Base-by-base conservation (phyloP, 2,329 filamentous ascomycete species). In the Dothideomycetidae sp. region DNA sequence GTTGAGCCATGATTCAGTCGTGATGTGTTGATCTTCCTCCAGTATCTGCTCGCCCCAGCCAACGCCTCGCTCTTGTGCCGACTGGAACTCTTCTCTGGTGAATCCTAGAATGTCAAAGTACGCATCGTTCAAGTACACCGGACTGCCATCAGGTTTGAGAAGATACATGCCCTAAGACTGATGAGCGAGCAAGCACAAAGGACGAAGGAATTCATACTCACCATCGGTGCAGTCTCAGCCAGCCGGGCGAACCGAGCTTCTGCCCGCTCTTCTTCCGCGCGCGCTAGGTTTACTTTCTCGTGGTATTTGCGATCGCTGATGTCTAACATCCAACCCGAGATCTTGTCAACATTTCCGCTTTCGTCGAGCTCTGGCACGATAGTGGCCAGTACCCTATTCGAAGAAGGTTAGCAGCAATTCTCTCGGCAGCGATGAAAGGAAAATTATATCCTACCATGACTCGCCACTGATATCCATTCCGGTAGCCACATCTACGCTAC, bases 111-210 rank as follows among this genome's bases (percentile, higher is more conserved):
- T 50, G 1, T 57, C 52, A 17, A 50, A 53, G 50, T 59, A 64
- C 3, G 52, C 48, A 31, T 62, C 52, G 33, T 64, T 64, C 5
- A 57, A 49, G 41, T 63, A 61, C 0, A 57, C 48, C 10, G 57
- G 55, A 5, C 44, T 46, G 2, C 61, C 59, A 12, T 49, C 37
- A 4, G 50, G 40, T 12, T 53, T 50, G 23, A 58, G 50, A 26
- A 50, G 35, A 48, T 36, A 31, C 35, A 34, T 32, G 26, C 38
- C 36, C 21, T 29, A 32, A 13, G n/a, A n/a, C n/a, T n/a, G n/a
- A n/a, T n/a, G n/a, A n/a, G n/a, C n/a, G n/a, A n/a, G n/a, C n/a
- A n/a, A n/a, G n/a, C n/a, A n/a, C n/a, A n/a, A n/a, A n/a, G n/a
- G 21, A 26, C n/a, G 21, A 26, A 26, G 7, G 21, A 26, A 7